Evolutionary conservation across 1,284 basidiomycete genomes (phyloP), one percentile per base, ranked within the genome.

Genomic region (Apiotrichum sp.): DNA sequence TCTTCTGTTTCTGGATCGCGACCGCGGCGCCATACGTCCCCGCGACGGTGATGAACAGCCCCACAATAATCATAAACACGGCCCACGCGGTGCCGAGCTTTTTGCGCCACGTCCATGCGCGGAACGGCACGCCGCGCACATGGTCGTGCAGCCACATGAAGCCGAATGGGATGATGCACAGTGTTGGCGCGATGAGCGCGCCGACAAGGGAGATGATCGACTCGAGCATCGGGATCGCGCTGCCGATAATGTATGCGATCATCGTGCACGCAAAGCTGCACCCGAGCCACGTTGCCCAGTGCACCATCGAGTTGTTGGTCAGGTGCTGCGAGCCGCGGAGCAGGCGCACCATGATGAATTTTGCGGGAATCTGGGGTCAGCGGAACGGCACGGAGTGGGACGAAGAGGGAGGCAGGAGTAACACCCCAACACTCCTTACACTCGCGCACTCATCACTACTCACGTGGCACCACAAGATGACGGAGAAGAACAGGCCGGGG

Each of bases 11-110:
- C 9, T 59, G 61, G 57, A 73, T 71, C 8, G 57, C 57, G n/a
- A 65, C 52, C 38, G 69, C 64, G 3, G 66, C 60, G 29, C 69
- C 70, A 45, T 70, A 73, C 0, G 70, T 72, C n/a, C 66, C 65
- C 2, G 60, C 65, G 6, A 64, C 59, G 39, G 62, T 66, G 39
- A 68, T 59, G 48, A 68, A 67, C n/a, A 63, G 47, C 38, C 67
- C 66, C 39, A 65, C 45, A 44, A 65, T 32, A 35, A 67, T 56
- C 47, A 66, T 54, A 16, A 65, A n/a, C 2, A 54, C 9, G 35
- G 58, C 58, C 58, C 58, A 60, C 4, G 36, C 31, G 8, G 55
- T 38, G 42, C 52, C 45, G 13, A 44, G 6, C 55, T 60, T 56
- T 4, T 33, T 44, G 9, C 38, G 33, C 8, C 32, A 29, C 8